Evolutionary conservation across 2,329 filamentous ascomycete species (phyloP).

Genomic region (Dactylellina parvicollis): DNA sequence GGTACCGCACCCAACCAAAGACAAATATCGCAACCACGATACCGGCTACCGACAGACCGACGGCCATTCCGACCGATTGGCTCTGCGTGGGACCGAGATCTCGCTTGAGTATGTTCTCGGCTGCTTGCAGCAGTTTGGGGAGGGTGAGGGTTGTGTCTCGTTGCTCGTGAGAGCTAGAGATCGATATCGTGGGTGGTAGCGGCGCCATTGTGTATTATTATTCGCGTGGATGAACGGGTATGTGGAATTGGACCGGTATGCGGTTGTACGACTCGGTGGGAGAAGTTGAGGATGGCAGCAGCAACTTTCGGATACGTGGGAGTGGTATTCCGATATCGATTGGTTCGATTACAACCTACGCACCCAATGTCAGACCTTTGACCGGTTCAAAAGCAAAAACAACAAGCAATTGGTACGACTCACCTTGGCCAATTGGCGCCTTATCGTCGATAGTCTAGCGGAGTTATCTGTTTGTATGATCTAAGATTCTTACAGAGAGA

Average conservation of each 20-base stretch:
- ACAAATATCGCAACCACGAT: slow-evolving; percentile 52
- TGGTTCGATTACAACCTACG: too few relatives aligned
- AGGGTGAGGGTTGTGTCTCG: slow-evolving; percentile 7
- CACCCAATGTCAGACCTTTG: too few relatives aligned
- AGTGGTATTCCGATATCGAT: neutral
- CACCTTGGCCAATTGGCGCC: neutral
- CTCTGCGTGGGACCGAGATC: slow-evolving; percentile 41
- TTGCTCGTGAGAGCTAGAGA: slow-evolving; percentile 15
- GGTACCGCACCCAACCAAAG: slow-evolving; percentile 49
- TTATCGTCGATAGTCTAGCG: neutral
- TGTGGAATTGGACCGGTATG: neutral
- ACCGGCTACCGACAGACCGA: slow-evolving; percentile 41
- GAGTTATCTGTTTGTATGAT: neutral
- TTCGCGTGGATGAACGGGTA: slow-evolving; percentile 7
- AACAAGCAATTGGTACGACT: neutral
- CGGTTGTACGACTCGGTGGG: neutral
- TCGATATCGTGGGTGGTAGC: slow-evolving; percentile 24
- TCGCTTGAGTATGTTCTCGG: slow-evolving; percentile 22
- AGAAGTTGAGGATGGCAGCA: neutral
- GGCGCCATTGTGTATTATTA: slow-evolving; percentile 40
- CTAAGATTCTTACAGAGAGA: neutral
- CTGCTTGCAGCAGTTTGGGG: slow-evolving; percentile 14
- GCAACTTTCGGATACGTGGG: neutral
- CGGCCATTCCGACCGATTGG: slow-evolving; percentile 47
- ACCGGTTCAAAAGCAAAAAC: too few relatives aligned